Evolutionary conservation across 768 basidiomycete genomes (phyloP), one percentile per base, ranked within the genome.

Genomic region (Mycena belliarum): DNA sequence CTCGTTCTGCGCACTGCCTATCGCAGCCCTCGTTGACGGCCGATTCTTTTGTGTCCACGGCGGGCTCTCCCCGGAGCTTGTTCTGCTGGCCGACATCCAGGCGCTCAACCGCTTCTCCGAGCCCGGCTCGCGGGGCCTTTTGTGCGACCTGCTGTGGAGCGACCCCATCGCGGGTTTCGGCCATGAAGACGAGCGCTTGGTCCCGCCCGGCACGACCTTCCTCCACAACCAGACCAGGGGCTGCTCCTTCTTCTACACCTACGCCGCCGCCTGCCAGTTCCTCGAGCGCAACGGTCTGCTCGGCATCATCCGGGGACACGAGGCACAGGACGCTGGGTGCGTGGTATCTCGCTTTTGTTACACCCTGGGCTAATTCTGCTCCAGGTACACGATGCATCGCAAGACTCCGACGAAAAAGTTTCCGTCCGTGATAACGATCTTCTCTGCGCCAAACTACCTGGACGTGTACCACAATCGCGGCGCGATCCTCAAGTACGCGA

Each of bases 21-120:
- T 99, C 32, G 83, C 94, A 0, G 97, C 93, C 8, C 77, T 98
- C 55, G 91, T 99, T 72, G 97, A 99, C 70, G 82, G 85, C 61
- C 91, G 93, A 66, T 98, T 99, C 79, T 90, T 99, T 72, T 98
- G 96, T 68, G 94, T 98, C 3, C 97, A 98, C 64, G 97, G 97
- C 2, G 97, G 97, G 4, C 81, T 99, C 35, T 94, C 92, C 0
- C 97, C 97, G 0, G 87, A 91, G 62, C 80, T 99, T 1, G 74
- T 87, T 42, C 86, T 84, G 7, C 77, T 99, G 4, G 84, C 86
- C 32, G 96, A 99, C 69, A 65, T 96, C 10, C 72, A 79, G 24
- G 66, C 97, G 93, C 77, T 99, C 64, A 82, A 99, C 70, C 88
- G 97, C 16, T 96, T 95, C 74, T 80, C 88, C 70, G 97, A 99